Percentiles rank a stretch among this genome's conserved stretches.
Evolutionary conservation across 2,329 filamentous ascomycete genomes (phyloP).

Genomic region (Ascochyta pisi): DNA sequence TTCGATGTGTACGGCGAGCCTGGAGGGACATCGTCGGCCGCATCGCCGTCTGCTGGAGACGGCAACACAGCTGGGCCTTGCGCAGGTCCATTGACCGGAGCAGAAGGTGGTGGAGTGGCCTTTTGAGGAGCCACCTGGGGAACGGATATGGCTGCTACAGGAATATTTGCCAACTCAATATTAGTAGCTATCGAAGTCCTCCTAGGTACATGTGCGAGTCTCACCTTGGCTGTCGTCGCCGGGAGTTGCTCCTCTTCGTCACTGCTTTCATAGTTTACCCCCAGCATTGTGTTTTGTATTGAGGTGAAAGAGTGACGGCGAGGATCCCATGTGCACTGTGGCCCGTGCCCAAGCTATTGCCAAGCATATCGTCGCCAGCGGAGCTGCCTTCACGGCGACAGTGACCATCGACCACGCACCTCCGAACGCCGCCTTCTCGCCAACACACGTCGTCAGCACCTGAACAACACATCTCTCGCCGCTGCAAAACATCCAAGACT

Average conservation of each 20-base stretch:
- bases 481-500: neutral
- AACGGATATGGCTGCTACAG: constrained; percentile 23
- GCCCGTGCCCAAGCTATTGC: constrained; percentile 10
- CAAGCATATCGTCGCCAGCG: constrained; percentile 23
- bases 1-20: constrained; percentile 72
- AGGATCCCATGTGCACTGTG: constrained; percentile 1
- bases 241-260: constrained; percentile 55
- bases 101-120: constrained; percentile 15
- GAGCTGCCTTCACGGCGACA: constrained; percentile 39
- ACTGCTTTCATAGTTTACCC: constrained; percentile 54
- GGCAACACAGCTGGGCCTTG: constrained; percentile 38
- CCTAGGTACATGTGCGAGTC: constrained; percentile 28
- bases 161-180: constrained; percentile 42
- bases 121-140: constrained; percentile 16
- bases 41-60: constrained; percentile 23
- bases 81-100: constrained; percentile 33
- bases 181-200: constrained; percentile 58
- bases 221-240: constrained; percentile 49
- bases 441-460: neutral
- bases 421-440: constrained; percentile 21
- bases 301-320: constrained; percentile 3
- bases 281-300: constrained; percentile 45
- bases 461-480: neutral
- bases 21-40: constrained; percentile 31
- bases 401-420: constrained; percentile 27